A percentile compares a stretch with the other conserved stretches of the same genome.
phyloP scores from a whole-genome alignment of 2,329 filamentous ascomycete species.

The Pseudogymnoascus sp. region DNA sequence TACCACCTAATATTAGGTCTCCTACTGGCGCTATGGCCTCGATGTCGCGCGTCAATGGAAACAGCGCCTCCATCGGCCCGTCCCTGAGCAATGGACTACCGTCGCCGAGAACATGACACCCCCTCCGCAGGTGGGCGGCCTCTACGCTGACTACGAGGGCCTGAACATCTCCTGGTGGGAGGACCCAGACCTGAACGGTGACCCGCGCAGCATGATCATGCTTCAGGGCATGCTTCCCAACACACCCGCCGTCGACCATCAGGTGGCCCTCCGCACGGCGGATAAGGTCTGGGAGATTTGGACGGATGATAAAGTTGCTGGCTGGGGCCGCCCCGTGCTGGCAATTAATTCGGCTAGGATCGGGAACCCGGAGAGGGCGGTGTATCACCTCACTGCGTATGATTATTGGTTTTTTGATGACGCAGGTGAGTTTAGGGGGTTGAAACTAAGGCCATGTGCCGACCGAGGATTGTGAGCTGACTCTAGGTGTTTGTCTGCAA shows the following conservation, averaged over 20 bases:
- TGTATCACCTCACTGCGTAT: constrained; percentile 32
- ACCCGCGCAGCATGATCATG: constrained; percentile 41
- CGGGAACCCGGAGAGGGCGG: constrained; percentile 36
- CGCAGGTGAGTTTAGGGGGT: constrained; percentile 25
- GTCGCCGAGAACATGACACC: constrained; percentile 47
- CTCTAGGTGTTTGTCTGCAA: neutral
- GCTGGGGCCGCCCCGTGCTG: constrained; percentile 41
- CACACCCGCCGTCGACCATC: constrained; percentile 30
- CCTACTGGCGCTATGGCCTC: constrained; percentile 56
- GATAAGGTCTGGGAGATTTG: constrained; percentile 35
- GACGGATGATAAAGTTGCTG: constrained; percentile 36
- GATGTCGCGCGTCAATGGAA: constrained; percentile 48
- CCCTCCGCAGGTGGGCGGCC: constrained; percentile 41
- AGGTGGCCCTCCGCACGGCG: constrained; percentile 32
- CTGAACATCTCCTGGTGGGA: constrained; percentile 39
- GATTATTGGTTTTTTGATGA: constrained; percentile 38
- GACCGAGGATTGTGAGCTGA: neutral
- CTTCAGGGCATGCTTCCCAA: constrained; percentile 38
- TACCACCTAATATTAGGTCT: constrained; percentile 23
- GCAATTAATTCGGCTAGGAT: constrained; percentile 40
- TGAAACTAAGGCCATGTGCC: neutral
- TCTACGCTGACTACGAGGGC: constrained; percentile 50
- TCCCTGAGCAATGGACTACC: constrained; percentile 39
- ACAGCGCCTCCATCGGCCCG: constrained; percentile 35
- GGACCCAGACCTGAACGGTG: constrained; percentile 27